Evolutionary conservation across 139 green algal genomes (phyloP).

Genomic region (Volvox africanus): DNA sequence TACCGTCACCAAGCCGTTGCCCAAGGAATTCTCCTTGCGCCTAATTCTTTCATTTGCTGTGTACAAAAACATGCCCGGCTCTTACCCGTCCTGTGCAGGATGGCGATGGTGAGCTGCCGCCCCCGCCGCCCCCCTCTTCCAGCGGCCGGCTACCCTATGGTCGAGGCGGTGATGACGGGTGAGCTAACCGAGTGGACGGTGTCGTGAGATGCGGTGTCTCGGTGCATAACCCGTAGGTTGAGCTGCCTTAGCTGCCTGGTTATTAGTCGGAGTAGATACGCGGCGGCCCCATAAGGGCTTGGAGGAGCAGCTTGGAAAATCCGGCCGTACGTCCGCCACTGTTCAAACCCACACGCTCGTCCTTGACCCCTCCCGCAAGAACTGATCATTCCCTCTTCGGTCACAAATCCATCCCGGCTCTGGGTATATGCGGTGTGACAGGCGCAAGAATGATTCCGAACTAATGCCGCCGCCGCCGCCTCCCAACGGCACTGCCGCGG

Average conservation of each 20-base stretch:
- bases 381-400: neutral
- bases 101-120: neutral
- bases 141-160: neutral
- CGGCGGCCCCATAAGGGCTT: too few species aligned
- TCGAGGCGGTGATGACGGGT: neutral
- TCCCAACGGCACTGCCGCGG: neutral
- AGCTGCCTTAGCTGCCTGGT: too few species aligned
- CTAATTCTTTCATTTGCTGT: too few species aligned
- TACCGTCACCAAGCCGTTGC: too few species aligned
- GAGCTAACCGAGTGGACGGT: neutral
- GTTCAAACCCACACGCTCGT: neutral
- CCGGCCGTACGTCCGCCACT: too few species aligned
- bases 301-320: too few species aligned
- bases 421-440: neutral
- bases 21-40: too few species aligned
- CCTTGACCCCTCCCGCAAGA: too few species aligned
- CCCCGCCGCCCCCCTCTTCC: neutral
- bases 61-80: neutral
- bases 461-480: constrained; percentile 33
- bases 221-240: neutral
- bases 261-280: too few species aligned
- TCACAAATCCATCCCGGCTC: neutral
- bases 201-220: neutral
- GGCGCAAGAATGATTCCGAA: constrained; percentile 31
- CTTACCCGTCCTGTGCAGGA: neutral